Conservation (phyloP, 2,329 filamentous ascomycete species). For the Fusarium compactum region DNA sequence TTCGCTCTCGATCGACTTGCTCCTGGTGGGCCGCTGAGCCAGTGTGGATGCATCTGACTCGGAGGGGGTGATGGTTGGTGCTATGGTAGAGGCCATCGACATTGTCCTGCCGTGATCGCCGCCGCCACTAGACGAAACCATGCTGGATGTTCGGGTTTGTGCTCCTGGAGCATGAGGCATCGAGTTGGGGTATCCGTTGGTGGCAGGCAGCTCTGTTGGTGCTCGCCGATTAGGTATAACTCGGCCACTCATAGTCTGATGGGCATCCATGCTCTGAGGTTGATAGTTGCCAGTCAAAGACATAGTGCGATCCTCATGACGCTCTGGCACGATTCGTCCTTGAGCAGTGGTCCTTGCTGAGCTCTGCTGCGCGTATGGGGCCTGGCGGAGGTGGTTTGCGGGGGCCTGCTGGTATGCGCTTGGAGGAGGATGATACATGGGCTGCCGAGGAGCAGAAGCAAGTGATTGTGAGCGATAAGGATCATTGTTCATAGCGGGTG, state of each 20-base stretch:
- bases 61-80: slow-evolving; percentile 75
- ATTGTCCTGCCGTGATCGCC: slow-evolving; percentile 74
- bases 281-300: slow-evolving; percentile 84
- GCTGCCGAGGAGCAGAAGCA: slow-evolving; percentile 79
- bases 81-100: slow-evolving; percentile 91
- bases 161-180: slow-evolving; percentile 63
- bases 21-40: slow-evolving; percentile 68
- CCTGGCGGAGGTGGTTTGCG: slow-evolving; percentile 81
- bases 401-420: slow-evolving; percentile 73
- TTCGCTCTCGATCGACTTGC: slow-evolving; percentile 66
- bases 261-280: slow-evolving; percentile 78
- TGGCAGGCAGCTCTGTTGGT: slow-evolving; percentile 56
- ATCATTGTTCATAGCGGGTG: slow-evolving; percentile 81
- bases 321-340: slow-evolving; percentile 89
- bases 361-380: slow-evolving; percentile 73
- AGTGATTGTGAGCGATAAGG: slow-evolving; percentile 93
- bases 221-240: slow-evolving; percentile 81
- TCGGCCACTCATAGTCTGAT: slow-evolving; percentile 94
- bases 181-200: slow-evolving; percentile 53
- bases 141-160: slow-evolving; percentile 71
- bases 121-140: slow-evolving; percentile 66
- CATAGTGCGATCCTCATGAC: slow-evolving; percentile 94
- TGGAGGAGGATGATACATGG: slow-evolving; percentile 75
- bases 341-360: slow-evolving; percentile 88
- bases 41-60: slow-evolving; percentile 65